Conservation (phyloP, 345 rosid genomes). For the Eucalyptus victrix region DNA sequence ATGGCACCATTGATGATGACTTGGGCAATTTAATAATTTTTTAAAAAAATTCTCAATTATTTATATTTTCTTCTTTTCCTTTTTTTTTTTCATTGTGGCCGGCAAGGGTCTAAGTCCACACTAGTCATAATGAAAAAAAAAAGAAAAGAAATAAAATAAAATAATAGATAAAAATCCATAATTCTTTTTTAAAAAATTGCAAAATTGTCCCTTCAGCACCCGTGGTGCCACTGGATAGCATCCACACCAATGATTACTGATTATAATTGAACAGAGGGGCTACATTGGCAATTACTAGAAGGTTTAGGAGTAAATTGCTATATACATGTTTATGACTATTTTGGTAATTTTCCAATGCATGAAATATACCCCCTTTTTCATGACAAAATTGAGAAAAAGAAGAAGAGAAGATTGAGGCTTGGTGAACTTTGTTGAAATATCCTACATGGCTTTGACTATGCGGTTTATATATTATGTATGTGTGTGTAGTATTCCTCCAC, state of each 20-base stretch:
- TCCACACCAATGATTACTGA: too few species aligned
- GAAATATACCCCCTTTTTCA: not conserved
- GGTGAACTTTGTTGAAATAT: not conserved
- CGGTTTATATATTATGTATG: not conserved
- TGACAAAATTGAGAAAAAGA: not conserved
- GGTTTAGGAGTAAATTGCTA: too few species aligned
- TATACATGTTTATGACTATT: too few species aligned
- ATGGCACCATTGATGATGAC: rapidly evolving
- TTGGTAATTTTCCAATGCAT: not conserved
- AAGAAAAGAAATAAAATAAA: rapidly evolving
- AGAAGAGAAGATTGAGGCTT: not conserved
- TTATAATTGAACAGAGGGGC: not conserved
- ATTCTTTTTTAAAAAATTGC: too few species aligned
- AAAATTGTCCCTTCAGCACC: too few species aligned
- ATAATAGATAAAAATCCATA: too few species aligned
- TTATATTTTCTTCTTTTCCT: too few species aligned
- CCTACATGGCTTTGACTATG: not conserved
- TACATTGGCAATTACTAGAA: too few species aligned
- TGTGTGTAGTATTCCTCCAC: not conserved
- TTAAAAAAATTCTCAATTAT: too few species aligned
- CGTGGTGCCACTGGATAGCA: too few species aligned
- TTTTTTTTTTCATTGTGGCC: not conserved
- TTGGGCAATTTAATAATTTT: rapidly evolving
- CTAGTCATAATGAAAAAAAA: too few species aligned
- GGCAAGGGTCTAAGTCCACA: too few species aligned